Percentiles rank a stretch among this genome's conserved stretches.
Conservation (phyloP, 2,329 filamentous ascomycete species). For the Plectosphaerella plurivora region DNA sequence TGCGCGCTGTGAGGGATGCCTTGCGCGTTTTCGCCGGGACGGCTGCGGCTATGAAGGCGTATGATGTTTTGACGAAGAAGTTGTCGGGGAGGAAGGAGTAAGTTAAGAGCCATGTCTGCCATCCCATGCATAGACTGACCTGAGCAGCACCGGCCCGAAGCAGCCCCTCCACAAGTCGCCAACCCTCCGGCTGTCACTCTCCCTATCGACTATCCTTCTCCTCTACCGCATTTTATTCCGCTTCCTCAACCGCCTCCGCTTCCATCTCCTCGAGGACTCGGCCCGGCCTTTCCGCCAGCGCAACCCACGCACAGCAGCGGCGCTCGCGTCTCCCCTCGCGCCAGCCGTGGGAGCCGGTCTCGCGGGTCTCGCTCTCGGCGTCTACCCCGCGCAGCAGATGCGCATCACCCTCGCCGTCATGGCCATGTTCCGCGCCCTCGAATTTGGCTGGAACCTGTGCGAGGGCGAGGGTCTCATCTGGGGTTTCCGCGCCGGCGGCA, state of each 20-base stretch:
- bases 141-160: constrained; percentile 32
- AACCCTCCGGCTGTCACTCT: constrained; percentile 73
- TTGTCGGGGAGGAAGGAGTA: constrained; percentile 43
- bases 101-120: constrained; percentile 17
- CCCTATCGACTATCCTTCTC: constrained; percentile 79
- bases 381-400: constrained; percentile 62
- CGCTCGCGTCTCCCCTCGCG: constrained; percentile 77
- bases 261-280: constrained; percentile 73
- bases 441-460: constrained; percentile 80
- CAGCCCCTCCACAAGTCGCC: constrained; percentile 59
- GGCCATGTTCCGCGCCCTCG: constrained; percentile 72
- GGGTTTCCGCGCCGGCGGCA: constrained; percentile 47
- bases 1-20: constrained; percentile 65
- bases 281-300: constrained; percentile 76
- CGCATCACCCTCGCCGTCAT: constrained; percentile 81
- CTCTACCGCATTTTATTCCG: constrained; percentile 86
- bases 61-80: constrained; percentile 45
- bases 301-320: constrained; percentile 70
- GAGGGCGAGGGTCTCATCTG: constrained; percentile 69
- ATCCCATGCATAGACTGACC: background rate
- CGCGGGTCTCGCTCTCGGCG: constrained; percentile 76
- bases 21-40: constrained; percentile 66
- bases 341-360: constrained; percentile 88
- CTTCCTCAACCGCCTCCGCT: constrained; percentile 77
- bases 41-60: constrained; percentile 58